Evolutionary conservation across 1,139 yeast genomes (phyloP), one percentile per base, ranked within the genome.

Genomic region (Nematodospora anomalae): DNA sequence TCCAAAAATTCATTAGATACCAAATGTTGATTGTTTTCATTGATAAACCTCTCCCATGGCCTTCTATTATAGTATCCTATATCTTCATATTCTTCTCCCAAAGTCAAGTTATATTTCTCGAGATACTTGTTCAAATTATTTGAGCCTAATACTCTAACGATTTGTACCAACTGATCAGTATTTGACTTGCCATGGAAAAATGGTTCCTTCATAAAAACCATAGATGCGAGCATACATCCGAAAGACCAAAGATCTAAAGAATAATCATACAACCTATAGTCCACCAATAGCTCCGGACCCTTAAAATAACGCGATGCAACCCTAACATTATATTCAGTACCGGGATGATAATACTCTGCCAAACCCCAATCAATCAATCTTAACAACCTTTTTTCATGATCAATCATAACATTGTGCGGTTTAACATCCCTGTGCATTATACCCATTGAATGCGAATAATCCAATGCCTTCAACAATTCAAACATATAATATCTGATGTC

Each of bases 371-470:
- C 99, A 49, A 94, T 94, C 46, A 94, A 75, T 47, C 97, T 76
- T 49, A 94, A 68, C 43, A 67, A 69, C 51, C 78, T 76, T 48
- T 73, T 72, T 37, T 79, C 79, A 49, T 92, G 97, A 60, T 94
- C 98, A 55, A 94, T 94, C 97, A 94, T 92, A 32, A 94, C 94
- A 57, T 94, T 94, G 58, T 94, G 97, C 20, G 98, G 98, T 62
- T 94, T 94, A 44, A 94, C 98, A 62, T 94, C 99, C 58, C 99
- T 74, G 63, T 94, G 99, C 87, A 94, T 94, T 45, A 94, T 90
- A 28, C 98, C 99, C 88, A 87, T 88, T 5, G 96, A 87, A 63
- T 94, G 99, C 32, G 94, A 85, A 60, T 78, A 94, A 62, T 94
- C 97, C 45, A 94, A 73, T 0, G 98, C 98, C 52, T 78, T 82